Conservation (phyloP, 106 monocot species). For the Amphibolis antarctica region DNA sequence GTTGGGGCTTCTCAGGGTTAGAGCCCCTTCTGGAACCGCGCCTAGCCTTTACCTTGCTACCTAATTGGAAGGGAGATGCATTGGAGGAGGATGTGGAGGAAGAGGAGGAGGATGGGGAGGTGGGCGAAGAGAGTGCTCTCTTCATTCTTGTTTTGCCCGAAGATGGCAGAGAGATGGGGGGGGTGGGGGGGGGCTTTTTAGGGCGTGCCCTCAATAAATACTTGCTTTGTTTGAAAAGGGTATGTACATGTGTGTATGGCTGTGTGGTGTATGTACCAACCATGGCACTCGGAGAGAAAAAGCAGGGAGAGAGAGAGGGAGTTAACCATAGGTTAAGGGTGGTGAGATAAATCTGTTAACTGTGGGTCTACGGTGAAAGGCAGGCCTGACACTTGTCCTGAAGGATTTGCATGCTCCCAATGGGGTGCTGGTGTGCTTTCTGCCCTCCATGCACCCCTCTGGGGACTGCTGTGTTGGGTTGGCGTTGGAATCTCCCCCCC, state of each 20-base stretch:
- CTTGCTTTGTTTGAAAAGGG: not conserved
- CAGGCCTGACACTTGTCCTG: conserved; percentile 21
- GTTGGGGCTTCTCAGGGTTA: not conserved
- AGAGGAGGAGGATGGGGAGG: conserved; percentile 3
- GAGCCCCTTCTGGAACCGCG: conserved; percentile 7
- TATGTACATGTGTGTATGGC: not conserved
- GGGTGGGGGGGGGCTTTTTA: not conserved
- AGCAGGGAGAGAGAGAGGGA: not conserved
- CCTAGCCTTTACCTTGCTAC: conserved; percentile 10
- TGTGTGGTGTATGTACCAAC: not conserved
- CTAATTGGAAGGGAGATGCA: not conserved
- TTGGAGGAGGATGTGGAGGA: conserved; percentile 1
- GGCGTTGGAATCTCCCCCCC: conserved; percentile 7
- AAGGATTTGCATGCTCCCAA: conserved; percentile 12
- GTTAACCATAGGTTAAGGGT: not conserved
- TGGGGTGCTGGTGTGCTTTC: conserved; percentile 10
- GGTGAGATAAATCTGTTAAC: conserved; percentile 4
- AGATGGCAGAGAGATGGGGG: conserved; percentile 2
- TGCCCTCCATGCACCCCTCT: conserved; percentile 17
- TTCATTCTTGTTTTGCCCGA: conserved; percentile 6
- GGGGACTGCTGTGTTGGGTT: not conserved
- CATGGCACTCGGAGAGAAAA: not conserved
- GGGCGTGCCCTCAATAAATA: conserved; percentile 3
- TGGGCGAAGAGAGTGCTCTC: conserved; percentile 10
- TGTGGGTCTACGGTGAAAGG: not conserved